Percentiles rank a stretch among this genome's conserved stretches.
phyloP scores from a whole-genome alignment of 2,329 filamentous ascomycete species.

The Talaromyces rugulosus region DNA sequence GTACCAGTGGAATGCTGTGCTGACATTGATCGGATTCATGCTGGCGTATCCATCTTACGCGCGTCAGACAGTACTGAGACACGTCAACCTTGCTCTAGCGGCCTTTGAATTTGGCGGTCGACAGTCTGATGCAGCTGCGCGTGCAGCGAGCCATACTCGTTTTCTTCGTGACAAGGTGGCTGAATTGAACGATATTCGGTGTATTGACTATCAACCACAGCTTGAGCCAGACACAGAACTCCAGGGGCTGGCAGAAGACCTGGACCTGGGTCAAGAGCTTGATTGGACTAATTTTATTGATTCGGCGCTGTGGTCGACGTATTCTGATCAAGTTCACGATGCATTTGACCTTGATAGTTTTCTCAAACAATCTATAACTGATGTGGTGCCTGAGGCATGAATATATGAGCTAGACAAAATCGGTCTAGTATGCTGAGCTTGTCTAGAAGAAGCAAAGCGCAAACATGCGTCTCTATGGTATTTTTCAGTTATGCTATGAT shows the following conservation, averaged over 20 bases:
- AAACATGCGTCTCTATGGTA: background rate
- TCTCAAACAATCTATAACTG: background rate
- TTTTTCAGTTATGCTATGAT: background rate
- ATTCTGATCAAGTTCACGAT: background rate
- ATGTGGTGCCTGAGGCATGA: background rate
- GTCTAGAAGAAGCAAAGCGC: background rate
- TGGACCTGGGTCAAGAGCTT: background rate
- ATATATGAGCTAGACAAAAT: background rate
- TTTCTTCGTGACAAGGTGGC: background rate
- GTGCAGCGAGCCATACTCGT: background rate
- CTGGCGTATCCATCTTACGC: constrained; percentile 17
- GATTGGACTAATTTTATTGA: background rate
- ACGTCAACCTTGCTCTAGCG: background rate
- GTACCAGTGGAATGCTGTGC: constrained; percentile 18
- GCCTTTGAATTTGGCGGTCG: background rate
- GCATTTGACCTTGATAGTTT: background rate
- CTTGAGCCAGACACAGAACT: background rate
- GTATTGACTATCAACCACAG: background rate
- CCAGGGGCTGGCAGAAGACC: background rate
- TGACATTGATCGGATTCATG: constrained; percentile 18
- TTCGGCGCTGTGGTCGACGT: background rate
- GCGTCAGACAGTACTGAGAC: background rate
- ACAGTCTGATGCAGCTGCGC: background rate
- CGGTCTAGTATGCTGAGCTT: background rate
- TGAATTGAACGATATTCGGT: constrained; percentile 12